These are phyloP conservation scores for Parvularia atlantis DNA, from an alignment of 78 protist species.

Conservation along the genomic window DNA sequence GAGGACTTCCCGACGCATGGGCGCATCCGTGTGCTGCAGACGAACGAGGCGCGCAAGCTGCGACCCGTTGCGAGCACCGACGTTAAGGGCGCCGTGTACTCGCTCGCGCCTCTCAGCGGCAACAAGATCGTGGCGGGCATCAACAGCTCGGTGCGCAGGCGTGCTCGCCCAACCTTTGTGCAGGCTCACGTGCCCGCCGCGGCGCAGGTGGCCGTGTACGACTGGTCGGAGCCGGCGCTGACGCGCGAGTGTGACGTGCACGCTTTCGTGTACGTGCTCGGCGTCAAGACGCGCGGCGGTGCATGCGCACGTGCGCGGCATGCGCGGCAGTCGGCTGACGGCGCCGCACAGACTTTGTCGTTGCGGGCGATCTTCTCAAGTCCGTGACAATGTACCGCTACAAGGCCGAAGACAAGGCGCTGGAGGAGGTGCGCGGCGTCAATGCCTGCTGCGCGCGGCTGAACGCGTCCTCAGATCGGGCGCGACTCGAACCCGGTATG, in stretches of 20 bases:
- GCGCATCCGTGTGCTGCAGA: constrained; percentile 53
- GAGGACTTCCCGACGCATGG: constrained; percentile 62
- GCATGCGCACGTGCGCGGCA: background rate
- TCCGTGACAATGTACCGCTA: too few relatives aligned
- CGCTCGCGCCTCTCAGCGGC: constrained; percentile 42
- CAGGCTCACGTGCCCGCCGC: background rate
- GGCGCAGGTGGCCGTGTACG: constrained; percentile 4
- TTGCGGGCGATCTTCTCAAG: background rate
- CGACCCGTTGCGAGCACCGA: constrained; percentile 10
- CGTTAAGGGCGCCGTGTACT: constrained; percentile 34
- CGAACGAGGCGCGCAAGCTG: constrained; percentile 10
- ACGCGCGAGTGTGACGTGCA: background rate
- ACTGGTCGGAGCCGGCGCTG: background rate
- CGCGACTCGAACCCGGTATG: constrained; percentile 46
- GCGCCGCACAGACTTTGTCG: background rate
- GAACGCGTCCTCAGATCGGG: too few relatives aligned
- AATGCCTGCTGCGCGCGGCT: background rate
- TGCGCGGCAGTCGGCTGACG: background rate
- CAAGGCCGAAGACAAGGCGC: background rate
- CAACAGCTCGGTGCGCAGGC: constrained; percentile 35
- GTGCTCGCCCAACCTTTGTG: too few relatives aligned
- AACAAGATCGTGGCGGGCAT: constrained; percentile 57
- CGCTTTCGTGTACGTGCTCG: background rate
- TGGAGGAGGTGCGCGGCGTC: background rate
- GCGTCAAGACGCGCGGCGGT: background rate